Evolutionary conservation across 352 stramenopile genomes (phyloP), one percentile per base, ranked within the genome.

Genomic region (Globisporangium iwayamae): DNA sequence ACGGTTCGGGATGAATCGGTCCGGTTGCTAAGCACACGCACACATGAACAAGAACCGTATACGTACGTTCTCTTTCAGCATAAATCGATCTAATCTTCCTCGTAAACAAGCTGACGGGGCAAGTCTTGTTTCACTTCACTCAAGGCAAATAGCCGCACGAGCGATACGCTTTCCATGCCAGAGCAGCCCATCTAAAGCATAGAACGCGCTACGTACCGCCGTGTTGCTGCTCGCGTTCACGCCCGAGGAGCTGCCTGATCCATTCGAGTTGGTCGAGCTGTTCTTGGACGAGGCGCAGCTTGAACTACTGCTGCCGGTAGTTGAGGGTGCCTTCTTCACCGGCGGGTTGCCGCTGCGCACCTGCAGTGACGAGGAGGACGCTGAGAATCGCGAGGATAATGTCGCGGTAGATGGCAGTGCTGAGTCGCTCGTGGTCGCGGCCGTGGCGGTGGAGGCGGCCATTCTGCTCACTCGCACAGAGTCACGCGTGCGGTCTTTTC

Each of bases 1-100:
- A 2, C 86, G 83, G 65, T 90, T 95, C 32, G 86, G 86, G 58
- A 95, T 95, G 70, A 93, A 95, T 43, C 86, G 79, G 65, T 95
- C 86, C 10, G 77, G 79, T 28, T 75, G 69, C 70, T 89, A 67
- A 56, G 11, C 20, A 45, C 28, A 39, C 20, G 38, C 20, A 58
- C n/a, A 46, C 14, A 22, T 57, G 20, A 43, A 57, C 51, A 57
- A 43, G 18, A 57, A 56, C 6, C 41, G 9, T 18, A 57, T 5
- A 43, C 28, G 13, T 30, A 8, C 34, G 30, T 57, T 28, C 18
- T 22, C 9, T 39, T 18, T 58, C 32, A 58, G 52, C 34, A n/a
- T 32, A 48, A 48, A 9, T 48, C 16, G 43, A n/a, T 46, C 39
- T 4, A 46, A 46, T 14, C 39, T 8, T 46, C 39, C 14, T 46